Evolutionary conservation across 169 alveolate genomes (phyloP).

Genomic region (Plasmodium fragile): DNA sequence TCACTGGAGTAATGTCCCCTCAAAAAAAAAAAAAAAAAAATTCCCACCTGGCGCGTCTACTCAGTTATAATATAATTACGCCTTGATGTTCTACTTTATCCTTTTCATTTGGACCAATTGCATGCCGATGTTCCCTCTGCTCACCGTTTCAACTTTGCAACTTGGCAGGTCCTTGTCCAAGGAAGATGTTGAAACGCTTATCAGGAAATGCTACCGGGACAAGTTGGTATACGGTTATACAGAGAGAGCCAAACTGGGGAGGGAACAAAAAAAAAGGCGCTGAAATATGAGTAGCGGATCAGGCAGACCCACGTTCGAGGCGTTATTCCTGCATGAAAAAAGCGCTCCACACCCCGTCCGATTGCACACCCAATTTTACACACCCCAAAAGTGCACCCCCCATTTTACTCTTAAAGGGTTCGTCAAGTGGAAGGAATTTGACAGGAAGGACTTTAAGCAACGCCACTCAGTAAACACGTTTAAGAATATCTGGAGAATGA

Average conservation of each 20-base stretch:
- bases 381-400: not conserved
- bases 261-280: not conserved
- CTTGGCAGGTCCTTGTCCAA: constrained; percentile 4
- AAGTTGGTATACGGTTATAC: constrained; percentile 57
- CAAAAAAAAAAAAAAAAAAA: no score
- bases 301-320: not conserved
- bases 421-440: constrained; percentile 53
- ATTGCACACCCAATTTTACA: not conserved
- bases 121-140: not conserved
- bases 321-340: not conserved
- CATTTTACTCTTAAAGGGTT: constrained; percentile 7
- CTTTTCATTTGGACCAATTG: not conserved
- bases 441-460: constrained; percentile 21
- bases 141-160: not conserved
- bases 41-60: not conserved
- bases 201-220: constrained; percentile 51
- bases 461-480: constrained; percentile 33
- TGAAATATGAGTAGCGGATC: not conserved
- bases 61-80: not conserved
- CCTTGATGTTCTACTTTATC: not conserved
- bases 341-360: not conserved
- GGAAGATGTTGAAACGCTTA: constrained; percentile 24
- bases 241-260: not conserved
- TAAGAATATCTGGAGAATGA: constrained; percentile 62
- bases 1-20: constrained; percentile 26